Percentiles rank a stretch among this genome's conserved stretches.
Conservation (phyloP, 2,329 filamentous ascomycete species). For the Hypocreales sp. region DNA sequence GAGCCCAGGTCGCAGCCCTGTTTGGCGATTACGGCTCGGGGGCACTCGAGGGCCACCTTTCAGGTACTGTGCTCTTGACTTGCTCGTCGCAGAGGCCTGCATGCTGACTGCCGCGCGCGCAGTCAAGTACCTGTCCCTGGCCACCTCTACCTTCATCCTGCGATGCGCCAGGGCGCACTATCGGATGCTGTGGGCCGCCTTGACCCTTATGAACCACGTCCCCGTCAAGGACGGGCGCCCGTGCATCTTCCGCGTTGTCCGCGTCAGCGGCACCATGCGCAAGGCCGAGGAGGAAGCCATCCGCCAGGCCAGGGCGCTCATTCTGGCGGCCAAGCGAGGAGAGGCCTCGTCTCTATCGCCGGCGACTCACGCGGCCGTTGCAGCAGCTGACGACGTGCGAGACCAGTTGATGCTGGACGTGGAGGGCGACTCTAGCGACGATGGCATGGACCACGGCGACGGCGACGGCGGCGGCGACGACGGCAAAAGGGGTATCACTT, state of each 20-base stretch:
- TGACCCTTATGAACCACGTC: slow-evolving; percentile 64
- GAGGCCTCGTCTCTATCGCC: slow-evolving; percentile 1
- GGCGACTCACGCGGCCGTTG: slow-evolving; percentile 3
- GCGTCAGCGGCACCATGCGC: slow-evolving; percentile 83
- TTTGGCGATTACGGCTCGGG: slow-evolving; percentile 87
- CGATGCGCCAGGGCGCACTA: slow-evolving; percentile 71
- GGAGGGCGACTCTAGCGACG: slow-evolving; percentile 26
- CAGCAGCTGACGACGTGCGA: slow-evolving; percentile 7
- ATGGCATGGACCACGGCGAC: slow-evolving; percentile 27
- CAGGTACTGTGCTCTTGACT: slow-evolving; percentile 31
- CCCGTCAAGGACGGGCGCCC: slow-evolving; percentile 42
- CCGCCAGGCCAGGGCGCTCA: slow-evolving; percentile 54
- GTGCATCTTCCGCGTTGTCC: slow-evolving; percentile 71
- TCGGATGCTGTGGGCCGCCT: slow-evolving; percentile 75
- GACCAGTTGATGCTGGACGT: slow-evolving; percentile 22
- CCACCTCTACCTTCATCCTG: slow-evolving; percentile 91
- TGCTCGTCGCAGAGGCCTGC: too few relatives aligned
- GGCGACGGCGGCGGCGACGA: slow-evolving; percentile 18
- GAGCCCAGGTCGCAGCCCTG: slow-evolving; percentile 51
- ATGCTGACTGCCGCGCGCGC: too few relatives aligned
- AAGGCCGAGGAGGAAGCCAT: slow-evolving; percentile 88
- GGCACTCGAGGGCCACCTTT: slow-evolving; percentile 51
- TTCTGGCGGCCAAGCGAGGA: slow-evolving; percentile 46
- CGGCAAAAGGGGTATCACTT: slow-evolving; percentile 31
- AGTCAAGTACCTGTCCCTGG: slow-evolving; percentile 87